A percentile compares a stretch with the other conserved stretches of the same genome.
Conservation (phyloP, 1,139 yeast species). For the Pichia sp. region DNA sequence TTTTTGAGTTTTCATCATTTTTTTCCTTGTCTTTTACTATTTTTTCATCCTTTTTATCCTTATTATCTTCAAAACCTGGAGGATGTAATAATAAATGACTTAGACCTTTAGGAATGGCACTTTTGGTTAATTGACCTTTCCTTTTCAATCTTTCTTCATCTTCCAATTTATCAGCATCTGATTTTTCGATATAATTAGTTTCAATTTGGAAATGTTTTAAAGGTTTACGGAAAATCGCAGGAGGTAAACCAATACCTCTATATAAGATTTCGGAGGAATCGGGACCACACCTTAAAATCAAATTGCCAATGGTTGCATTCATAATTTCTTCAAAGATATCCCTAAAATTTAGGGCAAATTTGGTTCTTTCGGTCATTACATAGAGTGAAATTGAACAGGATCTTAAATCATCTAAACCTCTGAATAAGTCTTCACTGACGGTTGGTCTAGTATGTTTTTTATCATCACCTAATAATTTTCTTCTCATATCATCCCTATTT, state of each 20-base stretch:
- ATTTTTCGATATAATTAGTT: constrained; percentile 26
- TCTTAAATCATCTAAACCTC: constrained; percentile 49
- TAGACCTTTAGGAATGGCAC: constrained; percentile 45
- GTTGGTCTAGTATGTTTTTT: constrained; percentile 50
- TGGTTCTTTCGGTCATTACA: constrained; percentile 57
- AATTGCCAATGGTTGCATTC: constrained; percentile 49
- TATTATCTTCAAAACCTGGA: constrained; percentile 16
- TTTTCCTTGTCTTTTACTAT: not conserved
- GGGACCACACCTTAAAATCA: constrained; percentile 50
- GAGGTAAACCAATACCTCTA: constrained; percentile 42
- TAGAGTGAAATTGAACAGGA: constrained; percentile 54
- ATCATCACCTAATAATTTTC: constrained; percentile 41
- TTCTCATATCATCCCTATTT: constrained; percentile 45
- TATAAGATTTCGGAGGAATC: constrained; percentile 46
- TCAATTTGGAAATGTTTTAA: constrained; percentile 31
- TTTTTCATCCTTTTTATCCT: not conserved
- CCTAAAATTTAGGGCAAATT: constrained; percentile 49
- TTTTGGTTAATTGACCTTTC: constrained; percentile 41
- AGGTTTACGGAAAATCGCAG: constrained; percentile 42
- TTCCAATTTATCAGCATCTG: constrained; percentile 38
- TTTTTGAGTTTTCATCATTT: not conserved
- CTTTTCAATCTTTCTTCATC: constrained; percentile 40
- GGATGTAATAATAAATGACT: constrained; percentile 38
- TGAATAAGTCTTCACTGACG: constrained; percentile 43
- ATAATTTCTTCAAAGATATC: constrained; percentile 58